phyloP scores from a whole-genome alignment of 164 flowering plant species.

The Stephania yunnanensis region DNA sequence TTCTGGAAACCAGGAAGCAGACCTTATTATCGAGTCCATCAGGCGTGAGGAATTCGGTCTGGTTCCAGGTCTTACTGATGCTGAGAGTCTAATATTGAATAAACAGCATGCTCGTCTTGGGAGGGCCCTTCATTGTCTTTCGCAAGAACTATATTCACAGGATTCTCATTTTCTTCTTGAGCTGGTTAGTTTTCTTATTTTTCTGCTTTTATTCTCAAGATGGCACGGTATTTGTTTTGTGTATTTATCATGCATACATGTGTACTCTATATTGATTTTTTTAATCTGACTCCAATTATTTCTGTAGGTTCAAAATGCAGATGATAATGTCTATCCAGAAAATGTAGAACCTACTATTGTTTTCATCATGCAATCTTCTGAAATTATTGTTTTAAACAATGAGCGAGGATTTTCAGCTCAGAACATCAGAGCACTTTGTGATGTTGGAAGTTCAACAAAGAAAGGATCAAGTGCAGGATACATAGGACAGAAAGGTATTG shows the following conservation, averaged over 20 bases:
- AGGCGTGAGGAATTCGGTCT: constrained; percentile 94
- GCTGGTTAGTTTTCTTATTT: constrained; percentile 48
- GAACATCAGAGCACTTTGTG: constrained; percentile 94
- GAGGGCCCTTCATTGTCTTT: constrained; percentile 91
- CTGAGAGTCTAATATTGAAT: constrained; percentile 54
- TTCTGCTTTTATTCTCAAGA: background rate
- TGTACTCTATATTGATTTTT: background rate
- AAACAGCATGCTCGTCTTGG: constrained; percentile 98
- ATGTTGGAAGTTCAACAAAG: constrained; percentile 93
- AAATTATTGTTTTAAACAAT: constrained; percentile 72
- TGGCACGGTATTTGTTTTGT: background rate
- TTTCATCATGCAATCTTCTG: constrained; percentile 68
- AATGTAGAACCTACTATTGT: constrained; percentile 73
- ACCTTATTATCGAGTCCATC: constrained; percentile 59
- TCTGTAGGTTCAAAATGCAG: constrained; percentile 94
- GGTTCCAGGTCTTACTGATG: constrained; percentile 40
- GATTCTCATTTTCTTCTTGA: constrained; percentile 99
- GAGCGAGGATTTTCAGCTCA: constrained; percentile 79
- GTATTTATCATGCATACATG: background rate
- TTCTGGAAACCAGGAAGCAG: constrained; percentile 32
- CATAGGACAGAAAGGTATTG: constrained; percentile 96
- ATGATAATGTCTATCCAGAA: constrained; percentile 71
- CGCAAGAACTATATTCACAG: constrained; percentile 90
- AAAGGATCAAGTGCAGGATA: constrained; percentile 73
- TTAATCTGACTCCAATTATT: background rate